Percentiles rank a stretch among this genome's conserved stretches.
Conservation (phyloP, 2,329 filamentous ascomycete genomes). For the Colletotrichum musae region DNA sequence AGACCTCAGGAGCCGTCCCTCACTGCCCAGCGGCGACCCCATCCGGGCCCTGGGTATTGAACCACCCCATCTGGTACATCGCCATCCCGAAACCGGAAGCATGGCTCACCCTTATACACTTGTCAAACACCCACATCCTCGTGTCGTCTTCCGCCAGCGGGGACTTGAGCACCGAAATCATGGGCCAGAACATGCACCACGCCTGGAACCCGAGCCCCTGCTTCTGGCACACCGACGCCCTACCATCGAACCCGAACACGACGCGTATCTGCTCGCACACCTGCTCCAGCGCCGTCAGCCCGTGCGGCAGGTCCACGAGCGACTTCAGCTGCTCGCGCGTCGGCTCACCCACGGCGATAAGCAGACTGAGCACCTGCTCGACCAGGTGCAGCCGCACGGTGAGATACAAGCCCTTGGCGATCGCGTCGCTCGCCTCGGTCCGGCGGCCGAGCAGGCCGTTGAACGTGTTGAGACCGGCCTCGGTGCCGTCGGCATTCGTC, state of each 20-base stretch:
- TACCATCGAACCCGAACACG: constrained; percentile 29
- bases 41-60: neutral
- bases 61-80: constrained; percentile 34
- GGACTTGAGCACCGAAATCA: constrained; percentile 29
- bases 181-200: constrained; percentile 39
- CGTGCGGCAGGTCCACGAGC: constrained; percentile 32
- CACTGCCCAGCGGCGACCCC: neutral
- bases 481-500: neutral
- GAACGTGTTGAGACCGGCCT: constrained; percentile 4
- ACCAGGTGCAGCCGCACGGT: constrained; percentile 27
- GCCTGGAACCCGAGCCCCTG: constrained; percentile 27
- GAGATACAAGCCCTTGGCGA: constrained; percentile 25
- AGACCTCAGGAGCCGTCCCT: neutral
- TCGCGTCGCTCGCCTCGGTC: constrained; percentile 42
- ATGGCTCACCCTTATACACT: constrained; percentile 22
- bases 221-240: constrained; percentile 13
- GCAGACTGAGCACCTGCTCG: constrained; percentile 21
- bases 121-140: constrained; percentile 26
- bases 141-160: constrained; percentile 20
- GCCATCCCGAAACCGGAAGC: constrained; percentile 34
- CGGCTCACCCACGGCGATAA: constrained; percentile 29
- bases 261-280: constrained; percentile 35
- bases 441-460: constrained; percentile 30
- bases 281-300: constrained; percentile 33
- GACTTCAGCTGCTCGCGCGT: constrained; percentile 25